Percentiles rank a stretch among this genome's conserved stretches.
These are phyloP conservation scores for Cryptosporidium ubiquitum DNA, from an alignment of 169 alveolate species.

Conservation along the genomic window DNA sequence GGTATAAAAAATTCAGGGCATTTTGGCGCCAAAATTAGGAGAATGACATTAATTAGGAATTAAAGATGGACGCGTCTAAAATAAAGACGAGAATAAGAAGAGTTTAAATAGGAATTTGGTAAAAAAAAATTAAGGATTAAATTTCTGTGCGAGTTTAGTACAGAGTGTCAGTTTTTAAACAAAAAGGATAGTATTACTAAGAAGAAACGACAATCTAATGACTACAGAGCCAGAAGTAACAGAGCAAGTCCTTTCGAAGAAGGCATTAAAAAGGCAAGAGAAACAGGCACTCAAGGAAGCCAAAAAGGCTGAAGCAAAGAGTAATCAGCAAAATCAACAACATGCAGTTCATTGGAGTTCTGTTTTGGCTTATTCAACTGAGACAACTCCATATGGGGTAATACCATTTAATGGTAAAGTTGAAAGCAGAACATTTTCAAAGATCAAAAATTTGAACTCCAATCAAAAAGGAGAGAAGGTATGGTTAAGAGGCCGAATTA, in stretches of 20 bases:
- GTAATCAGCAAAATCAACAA: background rate
- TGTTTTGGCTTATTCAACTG: conserved; percentile 5
- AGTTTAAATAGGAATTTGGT: background rate
- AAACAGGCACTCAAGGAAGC: conserved; percentile 32
- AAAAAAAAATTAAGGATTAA: background rate
- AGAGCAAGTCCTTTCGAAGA: conserved; percentile 40
- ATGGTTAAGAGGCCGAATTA: conserved; percentile 86
- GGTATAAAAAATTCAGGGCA: background rate
- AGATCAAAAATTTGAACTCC: conserved; percentile 25
- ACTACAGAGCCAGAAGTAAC: background rate
- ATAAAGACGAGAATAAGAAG: background rate
- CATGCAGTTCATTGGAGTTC: conserved; percentile 56
- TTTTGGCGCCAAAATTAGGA: background rate
- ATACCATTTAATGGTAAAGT: conserved; percentile 7
- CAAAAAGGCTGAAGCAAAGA: conserved; percentile 55
- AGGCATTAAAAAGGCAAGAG: conserved; percentile 56
- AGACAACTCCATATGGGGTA: conserved; percentile 13
- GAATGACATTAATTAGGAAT: background rate
- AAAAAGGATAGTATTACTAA: background rate
- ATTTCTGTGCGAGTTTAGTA: background rate
- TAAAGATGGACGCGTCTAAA: background rate
- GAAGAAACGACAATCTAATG: background rate
- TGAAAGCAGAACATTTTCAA: conserved; percentile 12
- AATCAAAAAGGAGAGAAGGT: conserved; percentile 62
- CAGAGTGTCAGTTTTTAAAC: background rate